Evolutionary conservation across 257 asterid genomes (phyloP).

Genomic region (Jacaranda mimosifolia): DNA sequence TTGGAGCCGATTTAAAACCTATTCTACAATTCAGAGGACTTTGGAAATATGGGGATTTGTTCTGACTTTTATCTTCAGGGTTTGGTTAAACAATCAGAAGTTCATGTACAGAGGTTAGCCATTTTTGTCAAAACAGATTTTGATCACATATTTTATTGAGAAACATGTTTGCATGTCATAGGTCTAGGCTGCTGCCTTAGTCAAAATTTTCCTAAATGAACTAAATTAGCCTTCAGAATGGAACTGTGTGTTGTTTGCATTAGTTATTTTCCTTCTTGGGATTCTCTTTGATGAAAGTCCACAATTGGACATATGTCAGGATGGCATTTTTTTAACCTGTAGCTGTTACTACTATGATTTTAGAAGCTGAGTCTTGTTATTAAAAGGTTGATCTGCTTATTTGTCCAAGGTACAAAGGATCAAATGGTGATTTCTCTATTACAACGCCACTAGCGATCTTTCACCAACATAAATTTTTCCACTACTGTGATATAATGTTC

Average conservation of each 20-base stretch:
- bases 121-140: slow-evolving; percentile 28
- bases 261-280: not conserved
- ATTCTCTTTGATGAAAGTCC: not conserved
- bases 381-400: not conserved
- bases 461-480: not conserved
- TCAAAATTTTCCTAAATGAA: too few relatives aligned
- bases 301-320: not conserved
- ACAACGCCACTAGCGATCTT: not conserved
- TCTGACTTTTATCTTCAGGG: slow-evolving; percentile 77
- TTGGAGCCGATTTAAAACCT: slow-evolving; percentile 93
- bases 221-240: too few relatives aligned
- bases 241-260: not conserved
- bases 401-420: not conserved
- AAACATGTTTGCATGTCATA: not conserved
- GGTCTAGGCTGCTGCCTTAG: not conserved
- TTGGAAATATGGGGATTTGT: slow-evolving; percentile 98
- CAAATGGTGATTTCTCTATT: not conserved
- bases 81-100: slow-evolving; percentile 88
- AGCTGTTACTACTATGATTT: not conserved
- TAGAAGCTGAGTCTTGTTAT: not conserved
- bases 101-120: slow-evolving; percentile 84
- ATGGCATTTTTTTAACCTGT: not conserved
- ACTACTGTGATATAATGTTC: not conserved
- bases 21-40: slow-evolving; percentile 94
- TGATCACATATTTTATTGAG: not conserved